Percentiles rank a stretch among this genome's conserved stretches.
These are phyloP conservation scores for Gossypium turneri DNA, from an alignment of 345 rosid species.

Conservation along the genomic window DNA sequence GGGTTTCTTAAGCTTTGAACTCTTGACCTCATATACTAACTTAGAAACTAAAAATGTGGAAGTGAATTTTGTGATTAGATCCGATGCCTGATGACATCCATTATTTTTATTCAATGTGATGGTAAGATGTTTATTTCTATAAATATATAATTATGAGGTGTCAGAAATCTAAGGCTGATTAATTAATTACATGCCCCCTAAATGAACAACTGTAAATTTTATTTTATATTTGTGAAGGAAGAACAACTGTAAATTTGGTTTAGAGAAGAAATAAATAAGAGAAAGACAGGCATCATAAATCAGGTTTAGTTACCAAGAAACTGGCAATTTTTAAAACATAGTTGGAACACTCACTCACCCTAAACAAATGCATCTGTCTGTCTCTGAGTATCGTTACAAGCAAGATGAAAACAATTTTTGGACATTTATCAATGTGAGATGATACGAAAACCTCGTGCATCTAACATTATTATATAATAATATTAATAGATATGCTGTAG, in stretches of 20 bases:
- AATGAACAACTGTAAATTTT: neutral
- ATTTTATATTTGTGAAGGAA: no score
- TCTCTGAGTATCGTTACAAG: neutral
- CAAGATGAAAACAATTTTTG: neutral
- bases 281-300: neutral
- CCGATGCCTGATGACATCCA: no score
- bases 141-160: neutral
- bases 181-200: neutral
- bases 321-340: neutral
- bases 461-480: neutral
- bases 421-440: slow-evolving; percentile 42
- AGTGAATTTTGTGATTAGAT: no score
- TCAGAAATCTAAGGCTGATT: neutral
- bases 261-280: neutral
- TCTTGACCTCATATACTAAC: no score
- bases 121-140: no score
- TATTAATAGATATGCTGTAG: neutral
- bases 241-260: no score
- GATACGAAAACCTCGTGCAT: slow-evolving; percentile 54
- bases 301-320: slow-evolving; percentile 9
- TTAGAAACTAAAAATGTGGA: no score
- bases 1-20: no score
- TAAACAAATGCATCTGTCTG: slow-evolving; percentile 10
- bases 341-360: slow-evolving; percentile 25
- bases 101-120: no score